These are phyloP conservation scores for Larix sibirica DNA, from an alignment of 83 land plant genomes.

Conservation along the genomic window DNA sequence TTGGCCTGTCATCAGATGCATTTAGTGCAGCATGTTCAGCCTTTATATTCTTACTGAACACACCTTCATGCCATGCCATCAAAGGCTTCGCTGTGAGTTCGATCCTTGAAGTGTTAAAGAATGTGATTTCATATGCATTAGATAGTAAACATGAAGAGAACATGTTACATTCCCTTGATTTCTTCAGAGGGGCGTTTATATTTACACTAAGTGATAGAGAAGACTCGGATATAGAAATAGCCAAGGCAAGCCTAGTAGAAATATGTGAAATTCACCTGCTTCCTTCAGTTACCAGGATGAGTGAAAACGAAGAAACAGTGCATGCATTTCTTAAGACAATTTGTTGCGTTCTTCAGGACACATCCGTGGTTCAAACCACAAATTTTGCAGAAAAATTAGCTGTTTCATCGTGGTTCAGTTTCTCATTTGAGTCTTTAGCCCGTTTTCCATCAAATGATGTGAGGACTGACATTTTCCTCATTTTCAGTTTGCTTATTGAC, in stretches of 20 bases:
- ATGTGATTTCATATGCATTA: conserved; percentile 33
- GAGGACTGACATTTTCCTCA: conserved; percentile 46
- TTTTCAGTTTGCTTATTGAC: conserved; percentile 56
- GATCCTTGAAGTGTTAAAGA: conserved; percentile 32
- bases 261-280: conserved; percentile 41
- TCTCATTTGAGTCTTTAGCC: conserved; percentile 52
- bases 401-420: conserved; percentile 57
- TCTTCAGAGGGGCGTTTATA: conserved; percentile 50
- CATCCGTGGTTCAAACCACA: conserved; percentile 19
- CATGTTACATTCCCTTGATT: conserved; percentile 36
- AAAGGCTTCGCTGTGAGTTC: conserved; percentile 21
- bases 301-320: conserved; percentile 48
- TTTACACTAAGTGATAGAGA: conserved; percentile 14
- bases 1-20: conserved; percentile 43
- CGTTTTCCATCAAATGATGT: conserved; percentile 45
- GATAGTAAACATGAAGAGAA: conserved; percentile 26
- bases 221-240: conserved; percentile 5
- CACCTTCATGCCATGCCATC: conserved; percentile 31
- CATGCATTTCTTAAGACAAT: conserved; percentile 53
- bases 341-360: conserved; percentile 37
- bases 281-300: conserved; percentile 39
- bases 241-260: conserved; percentile 26
- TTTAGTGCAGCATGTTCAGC: conserved; percentile 46
- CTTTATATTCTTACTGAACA: conserved; percentile 50
- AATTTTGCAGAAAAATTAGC: conserved; percentile 36